Percentiles rank a stretch among this genome's conserved stretches.
Conservation (phyloP, 805 yeast species). For the Jamesozyma rosinii region DNA sequence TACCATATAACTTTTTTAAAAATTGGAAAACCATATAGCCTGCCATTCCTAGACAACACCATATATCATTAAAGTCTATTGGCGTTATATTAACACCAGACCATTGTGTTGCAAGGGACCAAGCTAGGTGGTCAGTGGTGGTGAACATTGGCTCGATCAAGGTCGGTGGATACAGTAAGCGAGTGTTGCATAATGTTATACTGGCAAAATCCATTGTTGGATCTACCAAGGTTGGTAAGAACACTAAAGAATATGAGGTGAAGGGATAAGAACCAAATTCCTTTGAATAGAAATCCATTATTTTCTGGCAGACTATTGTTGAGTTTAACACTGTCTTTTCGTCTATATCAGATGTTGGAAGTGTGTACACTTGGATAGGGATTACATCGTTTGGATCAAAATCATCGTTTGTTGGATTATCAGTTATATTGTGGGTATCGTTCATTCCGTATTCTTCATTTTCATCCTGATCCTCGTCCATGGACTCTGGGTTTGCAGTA, state of each 20-base stretch:
- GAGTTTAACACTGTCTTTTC: slow-evolving; percentile 53
- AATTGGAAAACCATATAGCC: slow-evolving; percentile 74
- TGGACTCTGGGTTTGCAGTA: slow-evolving; percentile 8
- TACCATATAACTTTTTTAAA: slow-evolving; percentile 63
- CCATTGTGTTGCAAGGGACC: slow-evolving; percentile 81
- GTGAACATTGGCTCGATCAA: slow-evolving; percentile 70
- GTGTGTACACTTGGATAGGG: slow-evolving; percentile 52
- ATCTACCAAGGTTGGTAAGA: slow-evolving; percentile 49
- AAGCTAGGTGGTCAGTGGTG: slow-evolving; percentile 57
- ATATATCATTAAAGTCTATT: slow-evolving; percentile 62
- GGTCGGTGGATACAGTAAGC: slow-evolving; percentile 59
- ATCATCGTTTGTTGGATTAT: slow-evolving; percentile 5
- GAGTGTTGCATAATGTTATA: slow-evolving; percentile 49
- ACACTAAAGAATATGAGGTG: slow-evolving; percentile 66
- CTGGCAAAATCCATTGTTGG: slow-evolving; percentile 53
- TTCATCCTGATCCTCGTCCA: slow-evolving; percentile 31
- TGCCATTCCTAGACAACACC: slow-evolving; percentile 85
- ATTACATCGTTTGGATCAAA: slow-evolving; percentile 32
- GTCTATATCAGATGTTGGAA: slow-evolving; percentile 43
- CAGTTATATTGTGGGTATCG: slow-evolving; percentile 15
- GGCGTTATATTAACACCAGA: slow-evolving; percentile 88
- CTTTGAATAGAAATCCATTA: slow-evolving; percentile 72
- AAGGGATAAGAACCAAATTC: slow-evolving; percentile 93
- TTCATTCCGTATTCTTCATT: slow-evolving; percentile 12
- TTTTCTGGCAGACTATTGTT: slow-evolving; percentile 64